phyloP scores from a whole-genome alignment of 1,139 yeast genomes.

The Saccharomycopsis hybrid region DNA sequence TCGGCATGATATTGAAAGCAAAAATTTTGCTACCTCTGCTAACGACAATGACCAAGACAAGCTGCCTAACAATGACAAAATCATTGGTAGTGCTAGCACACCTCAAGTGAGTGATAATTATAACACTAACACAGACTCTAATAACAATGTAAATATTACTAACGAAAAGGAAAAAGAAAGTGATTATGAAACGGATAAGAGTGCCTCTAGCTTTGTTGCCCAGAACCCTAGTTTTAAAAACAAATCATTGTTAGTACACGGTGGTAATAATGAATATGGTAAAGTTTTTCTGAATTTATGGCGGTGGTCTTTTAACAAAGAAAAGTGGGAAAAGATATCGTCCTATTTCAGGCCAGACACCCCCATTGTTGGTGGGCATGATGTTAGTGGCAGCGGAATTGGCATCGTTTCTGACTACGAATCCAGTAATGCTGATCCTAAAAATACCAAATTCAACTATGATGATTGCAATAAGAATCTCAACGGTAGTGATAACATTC shows the following conservation, averaged over 20 bases:
- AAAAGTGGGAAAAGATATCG: slow-evolving; percentile 6
- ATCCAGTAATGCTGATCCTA: background rate
- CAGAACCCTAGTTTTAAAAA: background rate
- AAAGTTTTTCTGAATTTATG: slow-evolving; percentile 10
- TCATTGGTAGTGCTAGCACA: background rate
- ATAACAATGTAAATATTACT: background rate
- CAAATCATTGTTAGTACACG: slow-evolving; percentile 15
- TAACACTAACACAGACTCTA: background rate
- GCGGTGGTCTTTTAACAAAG: slow-evolving; percentile 9
- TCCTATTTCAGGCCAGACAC: background rate
- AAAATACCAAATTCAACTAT: background rate
- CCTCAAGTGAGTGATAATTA: background rate
- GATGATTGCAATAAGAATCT: no score
- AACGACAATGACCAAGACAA: no score
- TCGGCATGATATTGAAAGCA: no score
- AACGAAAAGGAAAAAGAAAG: background rate
- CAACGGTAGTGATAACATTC: no score
- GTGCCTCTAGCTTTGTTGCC: no score
- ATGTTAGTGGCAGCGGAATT: background rate
- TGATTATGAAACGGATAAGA: background rate
- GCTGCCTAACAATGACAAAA: background rate
- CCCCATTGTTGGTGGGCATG: slow-evolving; percentile 2
- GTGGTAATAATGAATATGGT: slow-evolving; percentile 7
- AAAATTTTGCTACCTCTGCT: no score
- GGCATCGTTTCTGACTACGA: no score